Percentiles rank a stretch among this genome's conserved stretches.
Evolutionary conservation across 352 stramenopile species (phyloP).

Genomic region (Pythium aquatile): DNA sequence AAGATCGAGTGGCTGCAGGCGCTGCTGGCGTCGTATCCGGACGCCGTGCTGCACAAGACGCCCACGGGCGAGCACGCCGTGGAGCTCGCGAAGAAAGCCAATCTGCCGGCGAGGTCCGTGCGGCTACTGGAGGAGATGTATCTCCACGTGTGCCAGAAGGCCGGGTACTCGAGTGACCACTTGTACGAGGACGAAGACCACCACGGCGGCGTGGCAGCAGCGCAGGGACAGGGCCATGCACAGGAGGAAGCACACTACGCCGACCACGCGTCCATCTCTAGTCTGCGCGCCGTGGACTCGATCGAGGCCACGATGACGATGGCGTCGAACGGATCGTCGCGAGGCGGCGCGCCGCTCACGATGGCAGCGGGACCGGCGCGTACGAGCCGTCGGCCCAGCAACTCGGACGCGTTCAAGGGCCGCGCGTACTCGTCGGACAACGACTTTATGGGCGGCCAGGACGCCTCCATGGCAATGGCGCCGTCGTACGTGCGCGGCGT

Average conservation of each 20-base stretch:
- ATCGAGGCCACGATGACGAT: constrained; percentile 8
- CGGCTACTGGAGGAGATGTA: constrained; percentile 87
- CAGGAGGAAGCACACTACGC: not conserved
- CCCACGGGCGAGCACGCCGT: constrained; percentile 75
- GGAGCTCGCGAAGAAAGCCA: constrained; percentile 62
- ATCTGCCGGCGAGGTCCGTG: constrained; percentile 54
- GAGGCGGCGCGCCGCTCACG: not conserved
- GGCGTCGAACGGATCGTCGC: not conserved
- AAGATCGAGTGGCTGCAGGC: constrained; percentile 87
- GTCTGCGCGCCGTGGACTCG: constrained; percentile 14
- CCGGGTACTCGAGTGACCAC: constrained; percentile 51
- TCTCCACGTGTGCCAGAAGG: constrained; percentile 76
- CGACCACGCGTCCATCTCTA: not conserved
- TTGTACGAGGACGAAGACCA: constrained; percentile 43
- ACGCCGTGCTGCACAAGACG: constrained; percentile 76
- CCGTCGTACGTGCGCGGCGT: constrained; percentile 19
- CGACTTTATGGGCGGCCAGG: constrained; percentile 27
- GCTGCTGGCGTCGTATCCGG: constrained; percentile 76
- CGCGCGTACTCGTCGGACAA: constrained; percentile 70
- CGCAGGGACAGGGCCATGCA: no score
- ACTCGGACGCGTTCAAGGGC: constrained; percentile 43
- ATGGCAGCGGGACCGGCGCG: not conserved
- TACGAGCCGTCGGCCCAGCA: constrained; percentile 33
- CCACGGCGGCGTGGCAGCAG: not conserved
- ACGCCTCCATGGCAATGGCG: constrained; percentile 8